These are phyloP conservation scores for Brassica carinata DNA, from an alignment of 345 rosid species.

Conservation along the genomic window DNA sequence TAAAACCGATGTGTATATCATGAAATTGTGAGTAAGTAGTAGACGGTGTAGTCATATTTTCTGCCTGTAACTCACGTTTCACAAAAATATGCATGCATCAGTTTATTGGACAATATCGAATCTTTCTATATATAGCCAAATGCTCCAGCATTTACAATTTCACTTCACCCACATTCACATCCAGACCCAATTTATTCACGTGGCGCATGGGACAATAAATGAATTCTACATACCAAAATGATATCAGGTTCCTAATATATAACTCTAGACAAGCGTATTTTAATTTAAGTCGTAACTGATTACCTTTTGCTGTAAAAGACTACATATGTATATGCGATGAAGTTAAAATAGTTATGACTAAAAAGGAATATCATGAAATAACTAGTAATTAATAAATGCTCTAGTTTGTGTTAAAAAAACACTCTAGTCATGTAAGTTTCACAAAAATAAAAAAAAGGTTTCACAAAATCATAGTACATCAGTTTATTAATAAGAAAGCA, in stretches of 20 bases:
- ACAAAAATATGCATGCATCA: slow-evolving; percentile 9
- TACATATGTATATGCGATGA: not conserved
- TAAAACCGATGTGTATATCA: not conserved
- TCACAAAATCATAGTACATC: not conserved
- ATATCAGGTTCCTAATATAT: not conserved
- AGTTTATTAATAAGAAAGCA: not conserved
- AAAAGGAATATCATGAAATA: not conserved
- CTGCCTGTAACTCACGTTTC: slow-evolving; percentile 3
- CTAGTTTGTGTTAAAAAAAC: not conserved
- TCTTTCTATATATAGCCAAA: slow-evolving; percentile 19
- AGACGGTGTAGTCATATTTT: not conserved
- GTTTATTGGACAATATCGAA: slow-evolving; percentile 1
- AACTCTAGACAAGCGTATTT: slow-evolving; percentile 6
- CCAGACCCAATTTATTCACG: not conserved
- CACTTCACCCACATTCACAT: not conserved
- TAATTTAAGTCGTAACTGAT: slow-evolving; percentile 10
- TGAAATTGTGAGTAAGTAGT: not conserved
- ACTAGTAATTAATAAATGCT: not conserved
- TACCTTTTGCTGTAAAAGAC: not conserved
- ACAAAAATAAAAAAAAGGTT: not conserved
- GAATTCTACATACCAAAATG: not conserved
- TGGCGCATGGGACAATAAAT: not conserved
- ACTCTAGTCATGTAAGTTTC: not conserved
- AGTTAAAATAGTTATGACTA: not conserved
- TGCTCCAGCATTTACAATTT: slow-evolving; percentile 17